Evolutionary conservation across 73 alveolate genomes (phyloP).

Genomic region (Uronychia binucleata): DNA sequence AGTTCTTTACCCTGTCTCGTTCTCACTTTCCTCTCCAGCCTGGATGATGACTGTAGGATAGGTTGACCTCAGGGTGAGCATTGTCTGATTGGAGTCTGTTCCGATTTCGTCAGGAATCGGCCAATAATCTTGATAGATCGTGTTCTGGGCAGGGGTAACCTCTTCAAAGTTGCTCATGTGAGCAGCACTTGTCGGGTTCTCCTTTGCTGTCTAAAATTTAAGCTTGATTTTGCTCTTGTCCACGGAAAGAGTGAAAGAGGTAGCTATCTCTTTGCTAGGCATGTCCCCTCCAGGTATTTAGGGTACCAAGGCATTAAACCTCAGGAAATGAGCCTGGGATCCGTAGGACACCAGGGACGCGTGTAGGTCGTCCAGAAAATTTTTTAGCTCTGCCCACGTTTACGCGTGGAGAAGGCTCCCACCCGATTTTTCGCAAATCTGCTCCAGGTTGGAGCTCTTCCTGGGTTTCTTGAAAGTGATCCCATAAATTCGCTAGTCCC

Average conservation of each 20-base stretch:
- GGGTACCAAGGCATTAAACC: neutral
- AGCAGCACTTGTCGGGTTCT: neutral
- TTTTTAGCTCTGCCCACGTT: neutral
- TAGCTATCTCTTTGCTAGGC: neutral
- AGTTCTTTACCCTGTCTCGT: neutral
- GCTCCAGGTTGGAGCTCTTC: neutral
- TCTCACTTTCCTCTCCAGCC: neutral
- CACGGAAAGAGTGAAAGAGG: neutral
- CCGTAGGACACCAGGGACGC: neutral
- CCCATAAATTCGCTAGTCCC: neutral
- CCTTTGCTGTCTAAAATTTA: neutral
- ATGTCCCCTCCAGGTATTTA: neutral
- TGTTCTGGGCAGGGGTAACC: neutral
- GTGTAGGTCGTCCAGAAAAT: neutral
- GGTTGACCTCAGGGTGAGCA: neutral
- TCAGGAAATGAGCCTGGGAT: neutral
- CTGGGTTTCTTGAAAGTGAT: neutral
- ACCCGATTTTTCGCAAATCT: neutral
- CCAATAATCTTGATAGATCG: neutral
- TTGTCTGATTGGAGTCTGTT: neutral
- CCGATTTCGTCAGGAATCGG: neutral
- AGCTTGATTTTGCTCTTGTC: neutral
- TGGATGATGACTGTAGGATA: neutral
- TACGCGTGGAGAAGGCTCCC: neutral
- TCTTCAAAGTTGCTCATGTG: neutral